Conservation (phyloP, 352 stramenopile species). For the Phytophthora idaei region DNA sequence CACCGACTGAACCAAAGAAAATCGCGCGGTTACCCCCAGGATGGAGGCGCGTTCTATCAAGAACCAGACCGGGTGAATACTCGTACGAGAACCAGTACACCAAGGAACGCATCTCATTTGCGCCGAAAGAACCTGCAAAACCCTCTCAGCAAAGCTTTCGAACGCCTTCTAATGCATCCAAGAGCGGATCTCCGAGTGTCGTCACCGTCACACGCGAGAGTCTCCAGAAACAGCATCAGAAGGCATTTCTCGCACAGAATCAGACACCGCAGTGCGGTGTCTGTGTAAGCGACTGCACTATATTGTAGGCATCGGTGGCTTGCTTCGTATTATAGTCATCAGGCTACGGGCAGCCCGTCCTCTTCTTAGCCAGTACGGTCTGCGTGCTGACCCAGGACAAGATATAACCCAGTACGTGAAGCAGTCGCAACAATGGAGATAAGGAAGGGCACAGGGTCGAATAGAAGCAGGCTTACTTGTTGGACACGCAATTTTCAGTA, state of each 20-base stretch:
- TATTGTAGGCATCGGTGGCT: slow-evolving; percentile 50
- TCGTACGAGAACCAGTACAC: slow-evolving; percentile 92
- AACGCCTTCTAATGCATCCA: slow-evolving; percentile 28
- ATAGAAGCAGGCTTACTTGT: slow-evolving; percentile 37
- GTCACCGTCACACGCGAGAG: slow-evolving; percentile 85
- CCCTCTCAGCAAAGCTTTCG: slow-evolving; percentile 88
- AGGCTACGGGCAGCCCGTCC: slow-evolving; percentile 13
- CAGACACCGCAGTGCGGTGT: slow-evolving; percentile 70
- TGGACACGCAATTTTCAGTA: slow-evolving; percentile 26
- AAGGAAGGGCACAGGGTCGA: slow-evolving; percentile 27
- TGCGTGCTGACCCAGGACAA: slow-evolving; percentile 25
- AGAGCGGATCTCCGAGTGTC: slow-evolving; percentile 38
- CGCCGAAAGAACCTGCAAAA: slow-evolving; percentile 84
- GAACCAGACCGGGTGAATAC: slow-evolving; percentile 84
- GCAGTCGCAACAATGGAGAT: slow-evolving; percentile 22
- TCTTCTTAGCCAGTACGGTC: slow-evolving; percentile 11
- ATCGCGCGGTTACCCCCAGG: slow-evolving; percentile 71
- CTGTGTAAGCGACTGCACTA: slow-evolving; percentile 55
- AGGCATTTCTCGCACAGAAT: slow-evolving; percentile 76
- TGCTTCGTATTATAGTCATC: slow-evolving; percentile 29
- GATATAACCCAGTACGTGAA: slow-evolving; percentile 15
- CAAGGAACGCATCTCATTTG: slow-evolving; percentile 87
- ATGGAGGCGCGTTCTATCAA: slow-evolving; percentile 83
- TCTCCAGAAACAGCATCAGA: slow-evolving; percentile 86
- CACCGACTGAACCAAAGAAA: slow-evolving; percentile 62